Evolutionary conservation across 495 filamentous ascomycete species (phyloP), one percentile per base, ranked within the genome.

Genomic region (Diplogelasinospora grovesii): DNA sequence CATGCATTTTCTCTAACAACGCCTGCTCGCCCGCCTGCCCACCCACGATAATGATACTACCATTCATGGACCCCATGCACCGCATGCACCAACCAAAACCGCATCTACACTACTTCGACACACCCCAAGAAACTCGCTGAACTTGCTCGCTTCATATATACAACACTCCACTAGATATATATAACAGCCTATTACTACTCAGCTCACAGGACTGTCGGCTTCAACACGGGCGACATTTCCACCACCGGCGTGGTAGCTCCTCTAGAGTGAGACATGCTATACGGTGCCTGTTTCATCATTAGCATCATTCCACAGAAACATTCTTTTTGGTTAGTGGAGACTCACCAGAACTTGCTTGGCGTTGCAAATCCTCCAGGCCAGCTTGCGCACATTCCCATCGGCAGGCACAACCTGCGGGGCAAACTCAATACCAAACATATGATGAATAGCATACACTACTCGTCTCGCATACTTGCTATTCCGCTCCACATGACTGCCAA

Each of bases 401-500:
- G 89, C 86, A 41, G 82, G 79, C 28, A 98, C 92, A 9, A 98
- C 93, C 35, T 86, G 86, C 3, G 89, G 83, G 5, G 93, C 86
- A 46, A 98, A 83, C 60, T 98, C 93, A 43, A 98, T 82, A 39
- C 92, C 93, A 56, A 98, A 98, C 90, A 95, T 97, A 63, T 94
- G 86, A 41, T 83, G 83, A 25, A 97, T 85, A 8, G 93, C 92
- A 65, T 90, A 97, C 0, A 96, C 87, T 22, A 97, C 79, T 26
- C 92, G 63, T 57, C 79, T 85, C 13, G 89, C 85, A 48, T 84
- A 96, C 57, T 94, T 95, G 44, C 82, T 79, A 33, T 95, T 83
- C 8, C 87, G 69, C 53, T 94, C 85, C 8, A 95, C 85, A 28
- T 85, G 70, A 41, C 73, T 71, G 5, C 93, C 89, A 52, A 90